A percentile compares a stretch with the other conserved stretches of the same genome.
Evolutionary conservation across 2,329 filamentous ascomycete species (phyloP).

Genomic region (Berkeleyomyces basicola): DNA sequence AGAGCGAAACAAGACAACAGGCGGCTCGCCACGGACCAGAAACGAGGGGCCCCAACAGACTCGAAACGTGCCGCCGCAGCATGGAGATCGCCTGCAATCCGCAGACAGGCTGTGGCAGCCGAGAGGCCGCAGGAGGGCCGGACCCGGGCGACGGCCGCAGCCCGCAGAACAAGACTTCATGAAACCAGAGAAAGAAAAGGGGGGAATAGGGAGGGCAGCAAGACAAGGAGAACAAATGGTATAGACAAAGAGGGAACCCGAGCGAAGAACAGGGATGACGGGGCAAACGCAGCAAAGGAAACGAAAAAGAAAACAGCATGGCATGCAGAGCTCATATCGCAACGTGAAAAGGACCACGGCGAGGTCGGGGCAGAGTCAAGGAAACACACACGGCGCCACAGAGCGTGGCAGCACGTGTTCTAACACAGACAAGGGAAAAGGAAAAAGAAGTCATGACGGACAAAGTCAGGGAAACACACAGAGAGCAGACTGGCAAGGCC

Average conservation of each 20-base stretch:
- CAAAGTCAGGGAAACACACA: background rate
- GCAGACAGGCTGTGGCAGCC: background rate
- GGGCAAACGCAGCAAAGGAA: background rate
- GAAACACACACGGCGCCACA: background rate
- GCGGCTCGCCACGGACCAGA: background rate
- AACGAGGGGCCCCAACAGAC: background rate
- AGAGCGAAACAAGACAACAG: background rate
- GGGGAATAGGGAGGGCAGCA: background rate
- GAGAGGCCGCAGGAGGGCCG: background rate
- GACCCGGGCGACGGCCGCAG: background rate
- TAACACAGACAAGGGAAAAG: background rate
- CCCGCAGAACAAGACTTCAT: background rate
- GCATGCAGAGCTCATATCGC: slow-evolving; percentile 14
- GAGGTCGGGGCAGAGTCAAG: slow-evolving; percentile 6
- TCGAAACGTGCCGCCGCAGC: background rate
- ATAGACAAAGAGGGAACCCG: slow-evolving; percentile 12
- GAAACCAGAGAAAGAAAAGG: slow-evolving; percentile 3
- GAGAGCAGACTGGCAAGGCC: background rate
- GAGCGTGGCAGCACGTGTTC: background rate
- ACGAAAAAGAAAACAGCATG: slow-evolving; percentile 9
- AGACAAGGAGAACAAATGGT: slow-evolving; percentile 2
- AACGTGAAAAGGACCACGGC: background rate
- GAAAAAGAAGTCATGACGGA: background rate
- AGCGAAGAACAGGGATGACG: slow-evolving; percentile 1
- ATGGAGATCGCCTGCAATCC: background rate